Percentiles rank a stretch among this genome's conserved stretches.
Conservation (phyloP, 2,329 filamentous ascomycete genomes). For the Cytospora chrysosperma region DNA sequence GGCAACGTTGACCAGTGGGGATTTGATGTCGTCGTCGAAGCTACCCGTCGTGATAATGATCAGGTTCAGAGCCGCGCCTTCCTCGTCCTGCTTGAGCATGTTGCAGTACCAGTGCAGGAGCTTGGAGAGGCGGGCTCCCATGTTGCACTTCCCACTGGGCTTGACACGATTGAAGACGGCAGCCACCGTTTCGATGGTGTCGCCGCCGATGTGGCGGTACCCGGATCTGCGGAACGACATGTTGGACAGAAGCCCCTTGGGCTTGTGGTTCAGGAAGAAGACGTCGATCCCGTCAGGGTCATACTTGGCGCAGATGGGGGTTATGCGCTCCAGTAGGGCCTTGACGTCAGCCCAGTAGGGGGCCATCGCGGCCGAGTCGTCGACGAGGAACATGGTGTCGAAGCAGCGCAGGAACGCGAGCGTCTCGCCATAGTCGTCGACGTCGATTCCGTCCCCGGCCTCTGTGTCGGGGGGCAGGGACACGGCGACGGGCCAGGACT, state of each 20-base stretch:
- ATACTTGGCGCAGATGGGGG: constrained; percentile 24
- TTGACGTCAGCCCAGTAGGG: constrained; percentile 23
- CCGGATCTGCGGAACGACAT: constrained; percentile 28
- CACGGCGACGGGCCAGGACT: constrained; percentile 18
- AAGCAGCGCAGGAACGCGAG: constrained; percentile 25
- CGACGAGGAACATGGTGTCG: constrained; percentile 25
- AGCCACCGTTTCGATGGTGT: constrained; percentile 30
- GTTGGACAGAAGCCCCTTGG: constrained; percentile 23
- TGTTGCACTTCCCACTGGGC: constrained; percentile 31
- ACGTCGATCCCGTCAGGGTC: constrained; percentile 25
- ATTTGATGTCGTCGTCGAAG: constrained; percentile 27
- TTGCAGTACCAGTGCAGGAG: constrained; percentile 32
- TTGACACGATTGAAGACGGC: constrained; percentile 29
- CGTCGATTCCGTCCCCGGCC: constrained; percentile 16
- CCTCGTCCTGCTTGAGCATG: constrained; percentile 30
- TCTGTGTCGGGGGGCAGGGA: constrained; percentile 13
- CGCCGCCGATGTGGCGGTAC: constrained; percentile 25
- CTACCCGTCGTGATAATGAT: constrained; percentile 32
- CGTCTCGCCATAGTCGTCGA: constrained; percentile 24
- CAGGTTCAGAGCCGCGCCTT: constrained; percentile 31
- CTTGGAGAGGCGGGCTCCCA: constrained; percentile 31
- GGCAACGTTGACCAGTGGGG: constrained; percentile 24
- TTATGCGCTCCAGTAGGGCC: constrained; percentile 23
- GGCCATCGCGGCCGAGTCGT: constrained; percentile 24
- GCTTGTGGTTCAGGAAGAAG: constrained; percentile 25